Evolutionary conservation across 1,139 yeast species (phyloP).

Genomic region (Protomyces inouyei): DNA sequence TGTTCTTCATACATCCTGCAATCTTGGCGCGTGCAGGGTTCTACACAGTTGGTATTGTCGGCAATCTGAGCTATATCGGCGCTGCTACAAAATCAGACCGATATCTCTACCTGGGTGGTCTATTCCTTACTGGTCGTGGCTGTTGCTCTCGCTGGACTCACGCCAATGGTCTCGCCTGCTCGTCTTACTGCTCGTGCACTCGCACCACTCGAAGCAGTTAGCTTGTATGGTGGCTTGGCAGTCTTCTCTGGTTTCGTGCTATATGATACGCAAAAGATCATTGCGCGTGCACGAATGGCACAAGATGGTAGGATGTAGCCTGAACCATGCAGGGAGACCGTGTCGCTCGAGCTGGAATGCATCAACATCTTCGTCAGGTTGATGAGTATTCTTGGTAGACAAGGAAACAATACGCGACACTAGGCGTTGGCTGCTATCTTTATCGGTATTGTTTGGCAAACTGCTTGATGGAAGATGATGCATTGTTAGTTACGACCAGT

Average conservation of each 20-base stretch:
- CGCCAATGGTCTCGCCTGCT: constrained; percentile 27
- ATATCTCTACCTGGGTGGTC: constrained; percentile 26
- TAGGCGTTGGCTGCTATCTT: background rate
- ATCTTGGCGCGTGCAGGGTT: constrained; percentile 26
- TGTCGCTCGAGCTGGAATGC: constrained; percentile 23
- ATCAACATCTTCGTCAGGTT: constrained; percentile 26
- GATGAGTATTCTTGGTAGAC: constrained; percentile 17
- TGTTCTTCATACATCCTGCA: constrained; percentile 24
- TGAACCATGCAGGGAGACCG: constrained; percentile 19
- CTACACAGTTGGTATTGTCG: constrained; percentile 25
- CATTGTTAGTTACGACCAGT: no score
- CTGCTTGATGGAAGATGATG: no score
- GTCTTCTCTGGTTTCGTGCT: constrained; percentile 25
- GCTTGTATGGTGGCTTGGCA: constrained; percentile 23
- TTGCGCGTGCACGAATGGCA: constrained; percentile 19
- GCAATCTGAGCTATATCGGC: constrained; percentile 21
- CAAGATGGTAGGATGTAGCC: constrained; percentile 21
- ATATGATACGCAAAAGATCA: constrained; percentile 19
- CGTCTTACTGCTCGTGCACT: constrained; percentile 17
- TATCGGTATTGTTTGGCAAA: no score
- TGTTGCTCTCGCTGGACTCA: constrained; percentile 26
- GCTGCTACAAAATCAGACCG: constrained; percentile 24
- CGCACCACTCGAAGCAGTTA: constrained; percentile 17
- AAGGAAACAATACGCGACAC: constrained; percentile 1
- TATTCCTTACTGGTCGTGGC: constrained; percentile 19